Conservation (phyloP, 192 early-diverging fungal genomes). For the Pilaira anomala region DNA sequence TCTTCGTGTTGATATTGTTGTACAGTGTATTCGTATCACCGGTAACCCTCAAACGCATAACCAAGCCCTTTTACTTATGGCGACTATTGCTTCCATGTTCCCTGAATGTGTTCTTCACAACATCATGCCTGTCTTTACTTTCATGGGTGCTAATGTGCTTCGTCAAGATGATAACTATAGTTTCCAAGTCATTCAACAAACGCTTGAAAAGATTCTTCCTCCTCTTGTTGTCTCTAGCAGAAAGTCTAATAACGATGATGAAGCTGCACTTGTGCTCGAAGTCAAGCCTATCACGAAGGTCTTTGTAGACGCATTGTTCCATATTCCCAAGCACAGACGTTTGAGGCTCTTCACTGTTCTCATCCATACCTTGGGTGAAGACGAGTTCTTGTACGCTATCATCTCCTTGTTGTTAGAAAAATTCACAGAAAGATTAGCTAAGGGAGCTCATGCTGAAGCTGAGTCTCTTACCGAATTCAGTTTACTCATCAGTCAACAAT, state of each 20-base stretch:
- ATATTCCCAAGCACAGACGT: constrained; percentile 92
- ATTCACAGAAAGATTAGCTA: constrained; percentile 51
- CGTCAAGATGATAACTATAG: constrained; percentile 96
- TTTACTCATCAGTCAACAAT: constrained; percentile 65
- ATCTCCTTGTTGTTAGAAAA: constrained; percentile 73
- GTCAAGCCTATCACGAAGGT: constrained; percentile 80
- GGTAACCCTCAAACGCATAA: constrained; percentile 95
- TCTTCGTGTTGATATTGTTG: constrained; percentile 82
- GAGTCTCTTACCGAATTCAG: constrained; percentile 74
- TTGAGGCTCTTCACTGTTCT: constrained; percentile 83
- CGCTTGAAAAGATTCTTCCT: constrained; percentile 83
- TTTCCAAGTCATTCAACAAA: constrained; percentile 92
- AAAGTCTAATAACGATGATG: constrained; percentile 28
- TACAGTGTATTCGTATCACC: constrained; percentile 84
- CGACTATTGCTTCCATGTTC: constrained; percentile 75
- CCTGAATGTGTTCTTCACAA: constrained; percentile 86
- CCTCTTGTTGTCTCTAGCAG: constrained; percentile 61
- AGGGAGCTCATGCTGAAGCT: constrained; percentile 52
- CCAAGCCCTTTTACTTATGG: constrained; percentile 80
- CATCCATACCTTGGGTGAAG: constrained; percentile 74
- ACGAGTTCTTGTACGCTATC: constrained; percentile 70
- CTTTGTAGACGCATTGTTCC: constrained; percentile 87
- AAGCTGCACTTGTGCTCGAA: constrained; percentile 37
- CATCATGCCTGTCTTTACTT: constrained; percentile 96
- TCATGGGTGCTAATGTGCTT: constrained; percentile 94